Evolutionary conservation across 208 protist species (phyloP).

Genomic region (Naegleria fowleri): DNA sequence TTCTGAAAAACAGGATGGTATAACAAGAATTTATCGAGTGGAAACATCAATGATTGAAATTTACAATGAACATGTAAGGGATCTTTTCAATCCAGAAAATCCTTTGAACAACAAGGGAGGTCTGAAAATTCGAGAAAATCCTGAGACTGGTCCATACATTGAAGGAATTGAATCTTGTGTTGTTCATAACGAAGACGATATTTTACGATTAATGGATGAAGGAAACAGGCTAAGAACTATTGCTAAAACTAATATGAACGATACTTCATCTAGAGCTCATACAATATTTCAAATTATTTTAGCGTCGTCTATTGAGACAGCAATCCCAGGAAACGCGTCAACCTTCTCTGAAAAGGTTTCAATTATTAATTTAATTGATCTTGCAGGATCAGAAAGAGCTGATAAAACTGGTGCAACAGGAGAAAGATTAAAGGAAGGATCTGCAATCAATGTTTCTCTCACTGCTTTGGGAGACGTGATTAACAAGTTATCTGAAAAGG

Average conservation of each 20-base stretch:
- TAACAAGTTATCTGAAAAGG: not conserved
- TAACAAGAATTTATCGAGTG: slow-evolving; percentile 34
- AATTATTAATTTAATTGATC: slow-evolving; percentile 30
- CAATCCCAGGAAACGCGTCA: slow-evolving; percentile 44
- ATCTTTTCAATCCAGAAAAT: slow-evolving; percentile 60
- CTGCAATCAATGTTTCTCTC: not conserved
- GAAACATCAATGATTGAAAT: slow-evolving; percentile 41
- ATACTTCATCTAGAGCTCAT: slow-evolving; percentile 50
- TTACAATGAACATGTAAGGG: slow-evolving; percentile 53
- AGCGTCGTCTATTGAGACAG: slow-evolving; percentile 43
- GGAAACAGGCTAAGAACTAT: slow-evolving; percentile 30
- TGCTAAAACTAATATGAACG: slow-evolving; percentile 49
- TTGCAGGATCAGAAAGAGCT: slow-evolving; percentile 23
- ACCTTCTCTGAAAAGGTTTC: slow-evolving; percentile 26
- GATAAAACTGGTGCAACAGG: slow-evolving; percentile 15
- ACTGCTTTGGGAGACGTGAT: slow-evolving; percentile 16
- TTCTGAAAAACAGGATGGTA: not conserved
- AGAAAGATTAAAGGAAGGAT: slow-evolving; percentile 23
- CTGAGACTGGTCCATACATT: slow-evolving; percentile 67
- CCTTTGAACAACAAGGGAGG: not conserved
- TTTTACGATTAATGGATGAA: slow-evolving; percentile 64
- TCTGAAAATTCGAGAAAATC: slow-evolving; percentile 61
- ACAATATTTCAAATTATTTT: slow-evolving; percentile 50
- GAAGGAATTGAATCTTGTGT: slow-evolving; percentile 59
- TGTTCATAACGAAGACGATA: slow-evolving; percentile 59